Conservation (phyloP, 139 green algal species). For the Zygnema circumcarinatum region DNA sequence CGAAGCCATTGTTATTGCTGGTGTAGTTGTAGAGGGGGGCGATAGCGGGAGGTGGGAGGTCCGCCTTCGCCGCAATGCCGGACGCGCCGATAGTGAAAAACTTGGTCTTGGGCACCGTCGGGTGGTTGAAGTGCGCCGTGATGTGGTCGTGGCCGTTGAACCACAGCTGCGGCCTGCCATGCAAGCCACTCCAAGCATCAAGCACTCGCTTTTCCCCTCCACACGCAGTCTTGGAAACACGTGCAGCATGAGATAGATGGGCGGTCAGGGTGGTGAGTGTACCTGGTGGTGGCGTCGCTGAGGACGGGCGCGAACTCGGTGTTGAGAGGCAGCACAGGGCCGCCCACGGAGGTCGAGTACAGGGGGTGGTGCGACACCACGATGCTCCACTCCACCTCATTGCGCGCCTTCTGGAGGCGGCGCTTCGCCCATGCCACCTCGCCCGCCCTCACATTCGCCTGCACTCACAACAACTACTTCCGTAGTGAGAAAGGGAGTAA, state of each 20-base stretch:
- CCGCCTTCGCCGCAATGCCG: neutral
- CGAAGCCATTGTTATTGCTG: neutral
- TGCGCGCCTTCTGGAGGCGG: neutral
- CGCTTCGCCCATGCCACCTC: neutral
- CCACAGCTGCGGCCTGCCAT: neutral
- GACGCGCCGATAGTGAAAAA: neutral
- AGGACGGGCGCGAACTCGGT: neutral
- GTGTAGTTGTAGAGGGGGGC: neutral
- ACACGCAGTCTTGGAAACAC: neutral
- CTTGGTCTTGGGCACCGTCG: neutral
- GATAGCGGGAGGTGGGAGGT: no score
- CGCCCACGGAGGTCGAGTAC: neutral
- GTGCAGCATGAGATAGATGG: neutral
- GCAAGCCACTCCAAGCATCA: no score
- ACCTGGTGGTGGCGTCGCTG: neutral
- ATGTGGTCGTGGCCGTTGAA: conserved; percentile 12
- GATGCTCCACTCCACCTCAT: neutral
- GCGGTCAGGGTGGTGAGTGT: neutral
- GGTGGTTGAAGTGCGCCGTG: neutral
- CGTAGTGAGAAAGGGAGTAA: neutral
- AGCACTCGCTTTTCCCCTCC: neutral
- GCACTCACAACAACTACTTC: neutral
- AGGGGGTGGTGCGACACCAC: neutral
- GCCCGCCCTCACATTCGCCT: neutral
- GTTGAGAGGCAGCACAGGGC: neutral